Conservation (phyloP, 345 rosid genomes). For the Citrus australasica region DNA sequence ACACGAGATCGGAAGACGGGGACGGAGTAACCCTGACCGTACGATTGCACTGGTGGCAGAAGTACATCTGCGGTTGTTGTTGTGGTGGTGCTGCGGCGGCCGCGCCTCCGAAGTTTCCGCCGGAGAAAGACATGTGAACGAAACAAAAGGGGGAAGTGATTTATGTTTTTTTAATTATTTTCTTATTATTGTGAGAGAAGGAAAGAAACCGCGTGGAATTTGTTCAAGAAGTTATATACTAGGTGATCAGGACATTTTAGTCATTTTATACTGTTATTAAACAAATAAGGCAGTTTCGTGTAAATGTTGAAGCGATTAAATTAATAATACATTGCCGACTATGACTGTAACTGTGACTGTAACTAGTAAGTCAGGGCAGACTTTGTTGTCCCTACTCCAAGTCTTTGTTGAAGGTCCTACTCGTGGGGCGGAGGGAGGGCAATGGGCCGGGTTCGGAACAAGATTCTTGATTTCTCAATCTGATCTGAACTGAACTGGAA, state of each 20-base stretch:
- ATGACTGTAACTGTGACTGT: too few species aligned
- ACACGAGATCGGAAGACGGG: slow-evolving; percentile 44
- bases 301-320: background rate
- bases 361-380: too few species aligned
- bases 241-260: background rate
- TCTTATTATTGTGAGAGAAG: background rate
- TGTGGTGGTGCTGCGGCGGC: slow-evolving; percentile 9
- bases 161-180: background rate
- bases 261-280: background rate
- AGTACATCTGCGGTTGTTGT: slow-evolving; percentile 38
- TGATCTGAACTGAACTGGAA: too few species aligned
- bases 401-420: too few species aligned
- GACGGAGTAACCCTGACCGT: slow-evolving; percentile 43
- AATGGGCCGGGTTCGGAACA: too few species aligned
- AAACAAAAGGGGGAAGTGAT: background rate
- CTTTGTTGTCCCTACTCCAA: too few species aligned
- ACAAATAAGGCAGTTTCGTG: background rate
- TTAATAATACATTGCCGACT: background rate
- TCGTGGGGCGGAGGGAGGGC: too few species aligned
- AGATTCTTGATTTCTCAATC: too few species aligned
- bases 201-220: background rate
- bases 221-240: background rate
- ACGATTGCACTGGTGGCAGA: slow-evolving; percentile 58
- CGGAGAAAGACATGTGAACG: slow-evolving; percentile 32
- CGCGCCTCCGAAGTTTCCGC: slow-evolving; percentile 23